Evolutionary conservation across 768 basidiomycete genomes (phyloP).

Genomic region (Calocybe gangraenosa): DNA sequence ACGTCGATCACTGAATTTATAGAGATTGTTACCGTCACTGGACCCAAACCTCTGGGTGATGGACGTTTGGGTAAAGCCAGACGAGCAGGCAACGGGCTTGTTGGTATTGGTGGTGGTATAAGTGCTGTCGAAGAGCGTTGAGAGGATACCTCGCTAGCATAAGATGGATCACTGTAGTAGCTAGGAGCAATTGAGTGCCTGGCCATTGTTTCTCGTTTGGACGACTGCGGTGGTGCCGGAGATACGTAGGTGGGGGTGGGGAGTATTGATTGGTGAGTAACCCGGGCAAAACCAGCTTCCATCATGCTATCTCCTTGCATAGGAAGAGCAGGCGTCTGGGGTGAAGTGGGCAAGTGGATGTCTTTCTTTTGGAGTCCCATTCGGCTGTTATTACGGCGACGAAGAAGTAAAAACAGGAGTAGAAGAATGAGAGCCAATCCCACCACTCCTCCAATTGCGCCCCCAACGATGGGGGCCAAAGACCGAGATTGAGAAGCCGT

Average conservation of each 20-base stretch:
- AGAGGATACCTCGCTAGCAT: constrained; percentile 21
- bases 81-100: constrained; percentile 10
- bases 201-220: constrained; percentile 11
- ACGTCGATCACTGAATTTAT: constrained; percentile 3
- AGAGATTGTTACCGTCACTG: constrained; percentile 9
- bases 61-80: constrained; percentile 4
- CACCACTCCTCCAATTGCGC: constrained; percentile 21
- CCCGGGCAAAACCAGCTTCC: constrained; percentile 21
- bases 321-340: constrained; percentile 28
- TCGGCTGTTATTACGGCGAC: constrained; percentile 15
- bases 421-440: constrained; percentile 19
- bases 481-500: not conserved
- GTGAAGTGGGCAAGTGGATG: constrained; percentile 17
- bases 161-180: constrained; percentile 30
- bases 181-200: constrained; percentile 36
- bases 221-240: constrained; percentile 4
- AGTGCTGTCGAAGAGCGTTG: constrained; percentile 23
- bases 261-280: constrained; percentile 13
- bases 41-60: constrained; percentile 4
- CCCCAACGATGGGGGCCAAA: constrained; percentile 10
- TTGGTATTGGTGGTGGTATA: constrained; percentile 21
- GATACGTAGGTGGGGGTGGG: constrained; percentile 24
- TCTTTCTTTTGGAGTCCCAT: constrained; percentile 17
- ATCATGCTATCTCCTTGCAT: constrained; percentile 27
- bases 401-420: constrained; percentile 23